Evolutionary conservation across 164 flowering plant species (phyloP), one percentile per base, ranked within the genome.

Genomic region (Buxus sempervirens): DNA sequence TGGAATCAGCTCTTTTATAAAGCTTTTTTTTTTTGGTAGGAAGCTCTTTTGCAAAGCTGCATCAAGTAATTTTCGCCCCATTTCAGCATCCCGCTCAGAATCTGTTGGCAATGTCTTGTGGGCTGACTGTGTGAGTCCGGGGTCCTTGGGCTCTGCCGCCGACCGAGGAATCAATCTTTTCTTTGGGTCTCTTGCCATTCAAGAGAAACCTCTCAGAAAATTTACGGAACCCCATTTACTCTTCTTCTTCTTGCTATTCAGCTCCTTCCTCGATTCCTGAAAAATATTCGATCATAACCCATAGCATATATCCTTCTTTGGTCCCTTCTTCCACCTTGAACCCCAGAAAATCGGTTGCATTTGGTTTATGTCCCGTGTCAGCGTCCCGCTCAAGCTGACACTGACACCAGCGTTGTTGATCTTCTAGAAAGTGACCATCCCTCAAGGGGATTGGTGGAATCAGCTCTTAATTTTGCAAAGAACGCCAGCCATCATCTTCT

Each of bases 91-190:
- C n/a, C n/a, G n/a, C n/a, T n/a, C n/a, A n/a, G 71, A 69, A 71
- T 72, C 82, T 84, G 87, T 83, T 82, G 81, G 82, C 75, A 54
- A 69, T 91, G 96, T 88, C 91, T 77, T 94, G 88, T 81, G 26
- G 18, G 83, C 82, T 90, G 82, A 82, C 87, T 73, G 36, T 75
- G 72, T 74, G 73, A 60, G 66, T 75, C 91, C 92, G 90, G 69
- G 63, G 78, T 84, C 87, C 63, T 78, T 81, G 97, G 96, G 87
- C 84, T 76, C 79, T 88, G 96, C 91, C 77, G 71, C 69, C 75
- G 81, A 78, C 80, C 79, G 72, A 82, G 97, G 94, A 82, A 87
- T 84, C 91, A 90, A 63, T 61, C 77, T 71, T 84, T 81, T 78
- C 77, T 78, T 53, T 70, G 68, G 76, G 71, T 77, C 78, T 75